Base-by-base conservation (phyloP, 202 grass and related monocot species). In the Miscanthus sacchariflorus region DNA sequence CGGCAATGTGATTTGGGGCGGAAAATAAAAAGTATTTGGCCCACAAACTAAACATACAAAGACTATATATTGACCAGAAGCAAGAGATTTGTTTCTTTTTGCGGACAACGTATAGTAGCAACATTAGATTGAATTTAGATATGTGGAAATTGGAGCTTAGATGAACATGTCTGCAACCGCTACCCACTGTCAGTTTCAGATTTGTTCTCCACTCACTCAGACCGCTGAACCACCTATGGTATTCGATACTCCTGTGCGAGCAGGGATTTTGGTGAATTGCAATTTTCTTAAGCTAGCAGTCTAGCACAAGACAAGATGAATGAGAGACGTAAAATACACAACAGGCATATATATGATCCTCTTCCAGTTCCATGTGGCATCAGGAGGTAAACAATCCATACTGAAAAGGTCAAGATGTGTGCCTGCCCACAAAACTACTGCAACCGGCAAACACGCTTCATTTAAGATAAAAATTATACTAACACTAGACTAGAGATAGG, bases 11-110 rank as follows among this genome's bases (percentile, higher is more conserved):
- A 66, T 82, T 86, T 82, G 35, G 10, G 12, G 18, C 0, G 30
- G 25, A 18, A 36, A 35, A 43, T 0, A 2, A 73, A 67, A 14
- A 33, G 63, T 5, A 68, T 80, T 36, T 79, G 80, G 67, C 17
- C 56, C 44, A 68, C 33, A 61, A 68, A 76, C 35, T 86, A 35
- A 73, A 68, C 21, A 54, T 9, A 73, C 33, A 72, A 85, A 78
- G 45, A 70, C 46, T 87, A 58, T 52, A 75, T 68, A 56, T 78
- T 46, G 80, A 71, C 66, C n/a, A 25, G 17, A 76, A 39, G 69
- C 10, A 24, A 72, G 24, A 54, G 10, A 50, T 7, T 50, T 27
- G 13, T 27, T 73, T 40, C 9, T 40, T 39, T 28, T 69, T 39
- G 15, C 23, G 38, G 58, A n/a, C 15, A 52, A 66, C 9, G 23